A percentile compares a stretch with the other conserved stretches of the same genome.
Evolutionary conservation across 352 stramenopile species (phyloP).

Genomic region (Phytopythium oedochilum): DNA sequence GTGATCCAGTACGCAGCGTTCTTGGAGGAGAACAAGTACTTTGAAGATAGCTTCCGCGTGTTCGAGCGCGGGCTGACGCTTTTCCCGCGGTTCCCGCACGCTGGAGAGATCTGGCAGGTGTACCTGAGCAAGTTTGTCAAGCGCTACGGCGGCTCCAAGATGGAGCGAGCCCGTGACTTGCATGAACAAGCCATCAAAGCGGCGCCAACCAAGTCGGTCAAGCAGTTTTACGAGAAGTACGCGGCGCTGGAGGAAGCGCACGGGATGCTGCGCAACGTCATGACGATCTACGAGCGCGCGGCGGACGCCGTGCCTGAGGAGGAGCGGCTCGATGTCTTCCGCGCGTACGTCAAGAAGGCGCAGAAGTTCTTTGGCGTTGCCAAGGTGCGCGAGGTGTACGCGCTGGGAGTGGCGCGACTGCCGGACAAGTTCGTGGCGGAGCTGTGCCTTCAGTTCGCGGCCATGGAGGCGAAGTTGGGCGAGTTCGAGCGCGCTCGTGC

Average conservation of each 20-base stretch:
- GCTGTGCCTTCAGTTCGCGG: slow-evolving; percentile 96
- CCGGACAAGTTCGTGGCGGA: slow-evolving; percentile 87
- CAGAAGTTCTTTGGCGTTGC: slow-evolving; percentile 95
- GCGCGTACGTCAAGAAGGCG: slow-evolving; percentile 93
- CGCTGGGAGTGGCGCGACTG: slow-evolving; percentile 93
- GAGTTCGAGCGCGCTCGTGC: slow-evolving; percentile 96
- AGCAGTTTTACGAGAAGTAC: slow-evolving; percentile 79
- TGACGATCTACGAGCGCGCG: slow-evolving; percentile 95
- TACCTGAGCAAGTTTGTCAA: slow-evolving; percentile 96
- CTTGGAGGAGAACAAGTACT: slow-evolving; percentile 97
- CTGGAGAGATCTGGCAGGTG: slow-evolving; percentile 92
- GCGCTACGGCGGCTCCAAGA: slow-evolving; percentile 94
- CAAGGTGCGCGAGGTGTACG: slow-evolving; percentile 96
- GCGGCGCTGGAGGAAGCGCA: slow-evolving; percentile 96
- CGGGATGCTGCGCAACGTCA: slow-evolving; percentile 94
- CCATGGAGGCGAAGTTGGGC: slow-evolving; percentile 95
- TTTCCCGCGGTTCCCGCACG: slow-evolving; percentile 93
- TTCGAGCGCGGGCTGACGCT: slow-evolving; percentile 88
- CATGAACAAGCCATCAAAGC: slow-evolving; percentile 93
- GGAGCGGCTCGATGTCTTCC: slow-evolving; percentile 93
- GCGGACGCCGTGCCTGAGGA: slow-evolving; percentile 80
- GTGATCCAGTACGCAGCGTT: slow-evolving; percentile 97
- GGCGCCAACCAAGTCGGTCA: slow-evolving; percentile 87
- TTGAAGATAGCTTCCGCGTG: slow-evolving; percentile 93
- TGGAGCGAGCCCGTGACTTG: slow-evolving; percentile 96